Evolutionary conservation across 306 rosid genomes (phyloP).

Genomic region (Vigna unguiculata): DNA sequence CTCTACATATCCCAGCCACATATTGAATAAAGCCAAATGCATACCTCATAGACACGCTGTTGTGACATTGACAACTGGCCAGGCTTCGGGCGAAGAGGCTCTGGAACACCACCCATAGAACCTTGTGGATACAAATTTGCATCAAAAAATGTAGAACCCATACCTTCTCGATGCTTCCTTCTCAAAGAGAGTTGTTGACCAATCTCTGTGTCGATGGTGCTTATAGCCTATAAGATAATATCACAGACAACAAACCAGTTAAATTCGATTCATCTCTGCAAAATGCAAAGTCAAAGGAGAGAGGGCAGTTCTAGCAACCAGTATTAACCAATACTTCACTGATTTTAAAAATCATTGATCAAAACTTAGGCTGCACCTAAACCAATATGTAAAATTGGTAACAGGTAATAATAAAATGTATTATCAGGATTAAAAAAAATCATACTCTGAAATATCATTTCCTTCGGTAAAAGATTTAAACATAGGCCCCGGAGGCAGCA

Average conservation of each 20-base stretch:
- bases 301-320: neutral
- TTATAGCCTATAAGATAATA: slow-evolving; percentile 70
- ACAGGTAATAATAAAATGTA: neutral
- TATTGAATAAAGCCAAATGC: slow-evolving; percentile 17
- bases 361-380: neutral
- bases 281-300: neutral
- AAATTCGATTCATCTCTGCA: neutral
- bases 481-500: neutral
- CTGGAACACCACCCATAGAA: slow-evolving; percentile 90
- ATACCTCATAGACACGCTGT: slow-evolving; percentile 96
- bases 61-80: slow-evolving; percentile 90
- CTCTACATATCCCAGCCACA: slow-evolving; percentile 1
- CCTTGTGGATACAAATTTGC: slow-evolving; percentile 79
- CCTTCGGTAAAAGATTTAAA: neutral
- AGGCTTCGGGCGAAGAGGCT: slow-evolving; percentile 96
- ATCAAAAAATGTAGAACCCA: slow-evolving; percentile 83
- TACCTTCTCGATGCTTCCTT: slow-evolving; percentile 92
- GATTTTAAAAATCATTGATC: neutral
- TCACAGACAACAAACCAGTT: slow-evolving; percentile 22
- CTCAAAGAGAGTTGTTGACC: slow-evolving; percentile 81
- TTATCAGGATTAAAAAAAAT: neutral
- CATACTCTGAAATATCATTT: neutral
- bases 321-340: neutral
- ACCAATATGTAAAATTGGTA: neutral
- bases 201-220: slow-evolving; percentile 86